These are phyloP conservation scores for Quercus variabilis DNA, from an alignment of 306 rosid genomes.

Conservation along the genomic window DNA sequence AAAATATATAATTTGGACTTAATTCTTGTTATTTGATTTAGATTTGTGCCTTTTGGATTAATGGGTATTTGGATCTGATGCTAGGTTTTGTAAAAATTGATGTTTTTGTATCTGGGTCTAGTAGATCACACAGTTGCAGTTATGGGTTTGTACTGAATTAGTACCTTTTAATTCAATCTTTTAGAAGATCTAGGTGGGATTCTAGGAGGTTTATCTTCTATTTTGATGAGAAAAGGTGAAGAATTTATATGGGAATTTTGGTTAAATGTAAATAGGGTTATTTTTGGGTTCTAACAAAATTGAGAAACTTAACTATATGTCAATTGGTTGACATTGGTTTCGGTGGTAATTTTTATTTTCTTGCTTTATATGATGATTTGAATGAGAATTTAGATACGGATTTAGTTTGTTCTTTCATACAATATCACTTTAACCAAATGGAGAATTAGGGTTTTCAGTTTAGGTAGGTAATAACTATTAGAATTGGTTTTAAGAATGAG, in stretches of 20 bases:
- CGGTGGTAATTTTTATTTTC: background rate
- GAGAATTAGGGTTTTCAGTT: background rate
- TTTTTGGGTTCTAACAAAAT: background rate
- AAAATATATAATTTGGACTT: background rate
- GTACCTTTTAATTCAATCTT: background rate
- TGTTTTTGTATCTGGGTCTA: background rate
- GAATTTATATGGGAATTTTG: background rate
- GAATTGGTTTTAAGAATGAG: background rate
- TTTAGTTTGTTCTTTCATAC: background rate
- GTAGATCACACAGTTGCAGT: conserved; percentile 7
- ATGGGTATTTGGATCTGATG: conserved; percentile 23
- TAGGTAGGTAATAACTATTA: background rate
- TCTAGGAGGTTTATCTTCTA: background rate
- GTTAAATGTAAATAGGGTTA: background rate
- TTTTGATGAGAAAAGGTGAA: background rate
- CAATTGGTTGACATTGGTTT: background rate
- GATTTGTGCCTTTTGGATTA: conserved; percentile 3
- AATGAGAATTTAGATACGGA: background rate
- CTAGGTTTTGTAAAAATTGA: background rate
- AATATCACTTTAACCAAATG: background rate
- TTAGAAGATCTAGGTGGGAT: conserved; percentile 9
- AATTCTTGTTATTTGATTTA: background rate
- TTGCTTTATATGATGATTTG: background rate
- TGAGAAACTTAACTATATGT: background rate
- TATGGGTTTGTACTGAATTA: conserved; percentile 5